These are phyloP conservation scores for Cladosporium sp. DNA, from an alignment of 2,329 filamentous ascomycete genomes.

Conservation along the genomic window DNA sequence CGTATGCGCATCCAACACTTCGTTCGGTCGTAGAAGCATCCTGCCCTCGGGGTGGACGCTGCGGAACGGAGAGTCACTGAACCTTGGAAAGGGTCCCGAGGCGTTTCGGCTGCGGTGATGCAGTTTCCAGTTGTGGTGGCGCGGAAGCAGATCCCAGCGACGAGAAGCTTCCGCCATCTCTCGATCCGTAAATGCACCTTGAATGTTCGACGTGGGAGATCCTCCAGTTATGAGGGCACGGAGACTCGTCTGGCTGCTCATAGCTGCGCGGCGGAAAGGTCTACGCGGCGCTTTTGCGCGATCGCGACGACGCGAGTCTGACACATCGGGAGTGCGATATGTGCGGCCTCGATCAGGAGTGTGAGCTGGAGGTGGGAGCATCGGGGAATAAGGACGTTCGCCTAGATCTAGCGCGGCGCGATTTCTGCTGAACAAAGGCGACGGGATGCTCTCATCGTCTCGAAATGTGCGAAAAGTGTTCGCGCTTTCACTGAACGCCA, in stretches of 20 bases:
- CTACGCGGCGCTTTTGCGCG: neutral
- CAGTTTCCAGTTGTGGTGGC: neutral
- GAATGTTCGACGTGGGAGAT: constrained; percentile 15
- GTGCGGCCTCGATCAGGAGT: neutral
- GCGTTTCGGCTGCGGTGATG: neutral
- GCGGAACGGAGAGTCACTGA: neutral
- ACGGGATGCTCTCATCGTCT: neutral
- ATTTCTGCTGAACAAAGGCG: neutral
- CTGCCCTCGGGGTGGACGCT: neutral
- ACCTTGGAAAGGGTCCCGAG: constrained; percentile 6
- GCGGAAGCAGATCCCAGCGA: constrained; percentile 11
- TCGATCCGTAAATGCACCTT: constrained; percentile 13
- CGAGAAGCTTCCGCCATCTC: constrained; percentile 12
- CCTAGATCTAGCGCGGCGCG: neutral
- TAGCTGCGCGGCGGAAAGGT: constrained; percentile 10
- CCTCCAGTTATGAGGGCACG: constrained; percentile 13
- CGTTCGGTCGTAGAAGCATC: neutral
- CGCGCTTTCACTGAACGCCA: constrained; percentile 2
- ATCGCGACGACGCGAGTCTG: neutral
- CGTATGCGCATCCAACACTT: neutral
- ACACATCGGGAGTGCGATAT: neutral
- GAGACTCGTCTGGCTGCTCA: constrained; percentile 17
- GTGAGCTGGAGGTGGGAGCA: neutral
- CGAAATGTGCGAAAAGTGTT: constrained; percentile 7
- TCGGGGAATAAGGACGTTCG: neutral